Evolutionary conservation across 192 early-diverging fungal genomes (phyloP).

Genomic region (Mortierella hygrophila): DNA sequence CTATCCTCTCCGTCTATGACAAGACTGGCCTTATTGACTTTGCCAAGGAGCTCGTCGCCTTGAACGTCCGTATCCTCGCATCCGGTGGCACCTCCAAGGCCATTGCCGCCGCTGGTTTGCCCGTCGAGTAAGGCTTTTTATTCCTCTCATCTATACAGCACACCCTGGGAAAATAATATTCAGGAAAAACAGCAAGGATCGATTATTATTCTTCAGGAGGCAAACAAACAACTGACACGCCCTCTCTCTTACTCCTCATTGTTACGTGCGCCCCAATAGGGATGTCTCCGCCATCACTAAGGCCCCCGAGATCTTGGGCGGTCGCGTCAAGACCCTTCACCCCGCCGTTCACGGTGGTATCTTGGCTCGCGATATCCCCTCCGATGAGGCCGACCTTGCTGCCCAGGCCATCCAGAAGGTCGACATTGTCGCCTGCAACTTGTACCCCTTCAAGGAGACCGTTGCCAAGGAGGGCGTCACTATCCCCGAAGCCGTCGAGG

Average conservation of each 20-base stretch:
- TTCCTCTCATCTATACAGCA: neutral
- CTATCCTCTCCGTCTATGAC: constrained; percentile 96
- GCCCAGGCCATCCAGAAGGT: constrained; percentile 93
- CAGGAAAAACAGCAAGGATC: constrained; percentile 14
- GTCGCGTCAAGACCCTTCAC: constrained; percentile 99
- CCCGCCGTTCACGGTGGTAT: constrained; percentile 99
- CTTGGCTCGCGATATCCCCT: constrained; percentile 87
- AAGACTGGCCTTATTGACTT: constrained; percentile 95
- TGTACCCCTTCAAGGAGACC: constrained; percentile 98
- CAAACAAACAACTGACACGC: constrained; percentile 1
- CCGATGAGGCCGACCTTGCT: constrained; percentile 89
- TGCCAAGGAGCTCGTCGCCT: constrained; percentile 81
- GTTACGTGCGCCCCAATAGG: constrained; percentile 49
- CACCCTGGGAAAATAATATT: neutral
- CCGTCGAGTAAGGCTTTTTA: constrained; percentile 76
- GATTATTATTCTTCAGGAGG: neutral
- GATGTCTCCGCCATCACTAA: constrained; percentile 98
- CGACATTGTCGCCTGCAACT: constrained; percentile 96
- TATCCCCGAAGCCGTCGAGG: constrained; percentile 95
- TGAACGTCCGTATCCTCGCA: constrained; percentile 88
- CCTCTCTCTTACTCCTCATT: neutral
- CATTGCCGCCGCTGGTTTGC: constrained; percentile 89
- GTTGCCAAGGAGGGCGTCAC: constrained; percentile 91
- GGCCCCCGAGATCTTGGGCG: constrained; percentile 99
- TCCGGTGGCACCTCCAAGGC: constrained; percentile 96